Conservation (phyloP, 2,329 filamentous ascomycete species). For the Colletotrichum sp. region DNA sequence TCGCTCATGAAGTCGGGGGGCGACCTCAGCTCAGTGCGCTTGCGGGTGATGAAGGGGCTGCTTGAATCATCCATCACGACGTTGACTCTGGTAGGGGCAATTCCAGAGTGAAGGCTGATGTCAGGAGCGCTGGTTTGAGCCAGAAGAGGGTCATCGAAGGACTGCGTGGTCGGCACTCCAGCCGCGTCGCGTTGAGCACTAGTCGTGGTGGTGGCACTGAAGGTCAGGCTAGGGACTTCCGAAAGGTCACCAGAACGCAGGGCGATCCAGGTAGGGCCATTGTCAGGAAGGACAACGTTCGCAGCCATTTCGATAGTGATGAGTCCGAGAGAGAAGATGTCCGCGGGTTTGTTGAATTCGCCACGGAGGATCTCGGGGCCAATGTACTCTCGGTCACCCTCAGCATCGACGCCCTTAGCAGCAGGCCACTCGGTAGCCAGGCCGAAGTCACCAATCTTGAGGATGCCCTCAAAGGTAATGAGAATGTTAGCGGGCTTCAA, state of each 20-base stretch:
- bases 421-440: conserved; percentile 82
- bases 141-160: conserved; percentile 15
- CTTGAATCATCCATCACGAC: conserved; percentile 37
- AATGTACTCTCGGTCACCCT: conserved; percentile 96
- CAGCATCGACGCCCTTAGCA: conserved; percentile 78
- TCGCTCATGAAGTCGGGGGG: conserved; percentile 93
- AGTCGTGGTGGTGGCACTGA: conserved; percentile 61
- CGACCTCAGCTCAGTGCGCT: conserved; percentile 56
- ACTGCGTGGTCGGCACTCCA: conserved; percentile 20
- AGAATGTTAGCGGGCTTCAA: conserved; percentile 86
- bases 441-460: conserved; percentile 89
- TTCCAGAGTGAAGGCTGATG: conserved; percentile 31
- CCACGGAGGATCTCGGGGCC: conserved; percentile 90
- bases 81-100: conserved; percentile 32
- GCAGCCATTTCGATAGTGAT: conserved; percentile 95
- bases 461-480: conserved; percentile 78
- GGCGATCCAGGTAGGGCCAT: conserved; percentile 89
- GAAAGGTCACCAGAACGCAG: conserved; percentile 88
- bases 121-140: conserved; percentile 22
- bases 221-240: conserved; percentile 86
- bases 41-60: conserved; percentile 32
- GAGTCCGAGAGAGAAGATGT: conserved; percentile 92
- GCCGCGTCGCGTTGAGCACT: conserved; percentile 17
- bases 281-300: conserved; percentile 92
- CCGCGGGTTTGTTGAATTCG: conserved; percentile 86